Evolutionary conservation across 2,329 filamentous ascomycete genomes (phyloP).

Genomic region (Ceratocystis ficicola): DNA sequence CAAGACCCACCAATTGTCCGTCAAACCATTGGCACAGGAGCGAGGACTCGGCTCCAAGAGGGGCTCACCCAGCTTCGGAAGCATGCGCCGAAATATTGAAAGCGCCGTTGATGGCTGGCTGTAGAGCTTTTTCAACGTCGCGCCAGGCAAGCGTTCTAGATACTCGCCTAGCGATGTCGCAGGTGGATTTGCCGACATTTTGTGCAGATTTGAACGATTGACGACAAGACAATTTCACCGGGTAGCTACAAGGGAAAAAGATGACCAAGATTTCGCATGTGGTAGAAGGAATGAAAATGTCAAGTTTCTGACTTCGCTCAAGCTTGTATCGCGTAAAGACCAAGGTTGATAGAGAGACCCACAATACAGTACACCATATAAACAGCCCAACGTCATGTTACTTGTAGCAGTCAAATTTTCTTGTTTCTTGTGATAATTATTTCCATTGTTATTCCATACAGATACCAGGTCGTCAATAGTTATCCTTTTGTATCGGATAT

Average conservation of each 20-base stretch:
- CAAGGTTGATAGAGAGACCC: neutral
- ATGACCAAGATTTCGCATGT: neutral
- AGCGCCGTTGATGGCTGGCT: conserved; percentile 90
- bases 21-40: neutral
- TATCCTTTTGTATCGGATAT: too few relatives aligned
- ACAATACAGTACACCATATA: conserved; percentile 2
- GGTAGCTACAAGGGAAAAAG: neutral
- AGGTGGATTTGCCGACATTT: conserved; percentile 36
- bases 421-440: too few relatives aligned
- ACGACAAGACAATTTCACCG: too few relatives aligned
- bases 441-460: too few relatives aligned
- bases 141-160: conserved; percentile 79
- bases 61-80: conserved; percentile 64
- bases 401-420: neutral
- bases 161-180: conserved; percentile 63
- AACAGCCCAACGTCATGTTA: neutral
- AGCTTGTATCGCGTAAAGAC: neutral
- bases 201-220: conserved; percentile 22
- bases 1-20: neutral
- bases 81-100: conserved; percentile 93
- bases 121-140: conserved; percentile 83
- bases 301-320: neutral
- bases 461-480: too few relatives aligned
- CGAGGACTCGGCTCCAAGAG: neutral
- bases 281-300: neutral